Evolutionary conservation across 345 rosid species (phyloP), one percentile per base, ranked within the genome.

Genomic region (Raphanus raphanistrum): DNA sequence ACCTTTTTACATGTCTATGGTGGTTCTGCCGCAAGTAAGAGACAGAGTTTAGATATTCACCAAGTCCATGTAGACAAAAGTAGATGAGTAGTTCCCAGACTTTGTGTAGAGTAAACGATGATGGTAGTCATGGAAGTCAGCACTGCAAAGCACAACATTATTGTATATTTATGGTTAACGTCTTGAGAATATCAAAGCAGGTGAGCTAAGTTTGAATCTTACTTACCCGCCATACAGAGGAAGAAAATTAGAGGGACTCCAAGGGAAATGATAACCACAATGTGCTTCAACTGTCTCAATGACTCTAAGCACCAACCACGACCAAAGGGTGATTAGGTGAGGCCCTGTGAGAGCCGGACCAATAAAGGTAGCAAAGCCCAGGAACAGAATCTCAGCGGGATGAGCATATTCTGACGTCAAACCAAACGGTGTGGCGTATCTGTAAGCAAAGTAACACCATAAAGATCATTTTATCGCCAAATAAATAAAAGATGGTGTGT

Each of bases 141-240:
- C 84, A 35, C 99, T 95, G 89, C n/a, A 78, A 78, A 76, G 48
- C 13, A 73, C 29, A 1, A 45, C 15, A n/a, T 31, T 13, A 36
- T 67, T 5, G 35, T 3, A 67, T 8, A 66, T 0, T 28, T 11
- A 55, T 33, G 52, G 35, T 52, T 28, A 73, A 70, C n/a, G 45
- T 68, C 33, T 62, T 62, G 35, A 0, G 32, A 33, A 5, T 38
- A 60, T 15, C 15, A 13, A 43, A 45, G 8, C 31, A 48, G 4
- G 13, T 16, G 65, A 21, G 48, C 48, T 0, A 35, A 11, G 33
- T 72, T 11, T 50, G 36, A 50, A 50, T 28, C 98, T 73, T 80
- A 94, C 98, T 73, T 80, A 94, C 99, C 99, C 99, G 68, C 96
- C 99, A 63, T 95, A 95, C n/a, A 95, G 73, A 77, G 97, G 98